phyloP scores from a whole-genome alignment of 1,139 yeast species.

The Taiozyma sp. region DNA sequence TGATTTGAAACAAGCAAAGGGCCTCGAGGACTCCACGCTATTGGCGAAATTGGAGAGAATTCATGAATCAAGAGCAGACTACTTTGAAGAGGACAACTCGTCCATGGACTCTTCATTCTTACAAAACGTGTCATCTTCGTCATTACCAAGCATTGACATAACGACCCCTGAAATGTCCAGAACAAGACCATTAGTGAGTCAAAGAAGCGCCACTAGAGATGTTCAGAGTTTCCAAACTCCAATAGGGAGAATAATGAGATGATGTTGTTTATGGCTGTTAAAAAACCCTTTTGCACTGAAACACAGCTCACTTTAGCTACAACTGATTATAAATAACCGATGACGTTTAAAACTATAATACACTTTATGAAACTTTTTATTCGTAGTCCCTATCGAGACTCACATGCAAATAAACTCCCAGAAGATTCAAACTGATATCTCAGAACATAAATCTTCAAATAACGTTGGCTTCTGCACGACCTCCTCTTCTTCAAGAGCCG shows the following conservation, averaged over 20 bases:
- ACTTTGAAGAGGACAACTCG: constrained; percentile 9
- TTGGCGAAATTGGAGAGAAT: constrained; percentile 9
- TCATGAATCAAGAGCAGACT: constrained; percentile 3
- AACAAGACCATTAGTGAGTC: constrained; percentile 1
- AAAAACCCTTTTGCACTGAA: neutral
- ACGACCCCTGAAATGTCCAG: constrained; percentile 22
- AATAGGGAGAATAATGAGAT: constrained; percentile 22
- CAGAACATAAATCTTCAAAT: constrained; percentile 50
- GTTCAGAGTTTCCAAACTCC: constrained; percentile 24
- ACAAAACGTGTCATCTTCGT: constrained; percentile 3
- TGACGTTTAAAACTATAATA: neutral
- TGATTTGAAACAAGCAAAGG: constrained; percentile 5
- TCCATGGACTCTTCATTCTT: constrained; percentile 14
- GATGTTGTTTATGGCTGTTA: neutral
- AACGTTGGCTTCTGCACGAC: constrained; percentile 50
- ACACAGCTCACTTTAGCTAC: neutral
- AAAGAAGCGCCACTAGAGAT: constrained; percentile 7
- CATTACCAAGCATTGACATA: constrained; percentile 10
- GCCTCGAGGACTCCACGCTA: constrained; percentile 4
- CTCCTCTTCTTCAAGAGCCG: constrained; percentile 39
- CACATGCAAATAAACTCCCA: neutral
- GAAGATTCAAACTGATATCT: neutral
- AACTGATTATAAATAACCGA: neutral
- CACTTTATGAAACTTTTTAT: neutral
- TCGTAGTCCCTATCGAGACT: neutral